Base-by-base conservation (phyloP, 768 basidiomycete genomes). In the Boletus fagicola region DNA sequence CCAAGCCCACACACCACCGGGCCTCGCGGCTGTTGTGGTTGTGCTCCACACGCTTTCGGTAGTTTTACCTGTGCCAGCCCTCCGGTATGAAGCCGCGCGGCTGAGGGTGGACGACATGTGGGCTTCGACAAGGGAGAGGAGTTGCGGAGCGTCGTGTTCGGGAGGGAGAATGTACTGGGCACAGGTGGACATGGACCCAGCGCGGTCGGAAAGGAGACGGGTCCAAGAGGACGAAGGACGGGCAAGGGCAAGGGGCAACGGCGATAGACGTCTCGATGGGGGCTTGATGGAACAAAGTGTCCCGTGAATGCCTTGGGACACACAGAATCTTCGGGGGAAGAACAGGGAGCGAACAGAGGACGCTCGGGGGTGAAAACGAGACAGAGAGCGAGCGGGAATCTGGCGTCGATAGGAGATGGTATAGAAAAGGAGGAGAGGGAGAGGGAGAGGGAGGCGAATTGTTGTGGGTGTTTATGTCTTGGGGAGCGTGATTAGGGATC, bases 251-350 rank as follows among this genome's bases (percentile, higher is more conserved):
- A 84, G 63, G 78, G 84, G 67, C 87, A 65, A 38, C 62, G 68
- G 36, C 61, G 61, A 18, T 55, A 65, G 59, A 54, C 58, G 38
- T 58, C 63, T 31, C 88, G 90, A 69, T 84, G 86, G 85, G 84
- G 82, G 57, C 71, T 90, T 43, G 86, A 87, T 62, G 87, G 87
- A 15, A 65, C 70, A 46, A 78, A 81, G 68, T 74, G 82, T 43
- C 68, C 86, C 1, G 88, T 92, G 44, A 88, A 92, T 70, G 71
- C 75, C 42, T 65, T 84, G 40, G 90, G 90, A 18, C 76, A 87
- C 45, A 91, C 87, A 51, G 87, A 88, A 73, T 83, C 82, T 60
- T 90, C 92, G 71, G 88, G 78, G 22, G 87, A 86, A 65, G 89
- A 92, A 63, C 89, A 91, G 68, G 74, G 72, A 33, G 72, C 62